Base-by-base conservation (phyloP, 306 rosid species). In the Vigna radiata region DNA sequence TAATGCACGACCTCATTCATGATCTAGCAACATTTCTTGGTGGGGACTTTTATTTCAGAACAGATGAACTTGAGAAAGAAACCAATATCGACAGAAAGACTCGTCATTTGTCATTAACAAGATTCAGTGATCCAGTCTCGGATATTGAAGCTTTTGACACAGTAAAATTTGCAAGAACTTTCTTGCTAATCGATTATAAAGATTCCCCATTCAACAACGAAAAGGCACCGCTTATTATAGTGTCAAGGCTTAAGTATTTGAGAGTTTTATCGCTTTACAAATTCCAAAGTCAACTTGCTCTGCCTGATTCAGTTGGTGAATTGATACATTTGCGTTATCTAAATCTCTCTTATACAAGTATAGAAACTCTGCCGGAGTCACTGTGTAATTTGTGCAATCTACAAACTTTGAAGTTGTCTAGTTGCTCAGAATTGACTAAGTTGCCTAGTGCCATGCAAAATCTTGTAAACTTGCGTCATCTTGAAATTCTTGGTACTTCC, bases 401-500 rank as follows among this genome's bases (percentile, higher is more conserved):
- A n/a, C n/a, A n/a, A n/a, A n/a, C n/a, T n/a, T n/a, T n/a, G n/a
- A n/a, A n/a, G n/a, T n/a, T n/a, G n/a, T n/a, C n/a, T n/a, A n/a
- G n/a, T n/a, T n/a, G n/a, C n/a, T n/a, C n/a, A n/a, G n/a, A n/a
- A n/a, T n/a, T n/a, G n/a, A n/a, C n/a, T n/a, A n/a, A n/a, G n/a
- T n/a, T n/a, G n/a, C n/a, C n/a, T n/a, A n/a, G n/a, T n/a, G n/a
- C n/a, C n/a, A n/a, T n/a, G n/a, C n/a, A n/a, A n/a, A n/a, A n/a
- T n/a, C n/a, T n/a, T n/a, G n/a, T n/a, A n/a, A n/a, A n/a, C n/a
- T n/a, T n/a, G n/a, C n/a, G n/a, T 1, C 67, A 61, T 61, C 43
- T 61, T 61, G 11, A 31, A 6, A 61, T 31, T 31, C 0, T 0
- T 1, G 1, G 0, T 0, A 33, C 46, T 16, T 0, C 0, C 14